Evolutionary conservation across 2,329 filamentous ascomycete species (phyloP).

Genomic region (Aspergillus versicolor): DNA sequence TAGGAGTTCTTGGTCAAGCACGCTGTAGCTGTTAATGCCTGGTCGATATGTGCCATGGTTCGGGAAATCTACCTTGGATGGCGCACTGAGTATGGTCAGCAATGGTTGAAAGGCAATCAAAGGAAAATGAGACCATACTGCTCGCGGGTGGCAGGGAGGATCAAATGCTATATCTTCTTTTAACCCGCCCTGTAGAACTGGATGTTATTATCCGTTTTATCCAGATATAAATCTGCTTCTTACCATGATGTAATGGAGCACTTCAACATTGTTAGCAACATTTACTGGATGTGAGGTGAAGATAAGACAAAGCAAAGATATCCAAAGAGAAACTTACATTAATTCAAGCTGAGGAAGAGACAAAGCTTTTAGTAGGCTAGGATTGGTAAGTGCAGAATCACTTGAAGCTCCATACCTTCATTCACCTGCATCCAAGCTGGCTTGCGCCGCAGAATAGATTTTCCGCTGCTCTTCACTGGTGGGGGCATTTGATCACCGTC

Average conservation of each 20-base stretch:
- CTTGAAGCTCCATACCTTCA: slow-evolving; percentile 1
- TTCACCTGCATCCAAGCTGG: background rate
- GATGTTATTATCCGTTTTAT: slow-evolving; percentile 9
- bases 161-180: slow-evolving; percentile 71
- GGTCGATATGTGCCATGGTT: slow-evolving; percentile 3
- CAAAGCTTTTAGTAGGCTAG: background rate
- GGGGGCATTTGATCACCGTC: slow-evolving; percentile 28
- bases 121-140: slow-evolving; percentile 56
- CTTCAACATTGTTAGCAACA: background rate
- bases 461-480: slow-evolving; percentile 33
- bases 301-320: background rate
- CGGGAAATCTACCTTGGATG: slow-evolving; percentile 69
- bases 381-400: background rate
- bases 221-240: slow-evolving; percentile 8
- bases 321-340: background rate
- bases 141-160: slow-evolving; percentile 81
- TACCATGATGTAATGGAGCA: slow-evolving; percentile 30
- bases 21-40: slow-evolving; percentile 49
- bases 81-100: slow-evolving; percentile 63
- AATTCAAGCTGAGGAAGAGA: background rate
- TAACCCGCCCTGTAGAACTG: slow-evolving; percentile 38
- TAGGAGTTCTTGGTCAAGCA: slow-evolving; percentile 83
- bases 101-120: background rate
- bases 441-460: slow-evolving; percentile 39
- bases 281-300: background rate